A percentile compares a stretch with the other conserved stretches of the same genome.
Conservation (phyloP, 1,139 yeast species). For the Geotrichum citri-aurantii region DNA sequence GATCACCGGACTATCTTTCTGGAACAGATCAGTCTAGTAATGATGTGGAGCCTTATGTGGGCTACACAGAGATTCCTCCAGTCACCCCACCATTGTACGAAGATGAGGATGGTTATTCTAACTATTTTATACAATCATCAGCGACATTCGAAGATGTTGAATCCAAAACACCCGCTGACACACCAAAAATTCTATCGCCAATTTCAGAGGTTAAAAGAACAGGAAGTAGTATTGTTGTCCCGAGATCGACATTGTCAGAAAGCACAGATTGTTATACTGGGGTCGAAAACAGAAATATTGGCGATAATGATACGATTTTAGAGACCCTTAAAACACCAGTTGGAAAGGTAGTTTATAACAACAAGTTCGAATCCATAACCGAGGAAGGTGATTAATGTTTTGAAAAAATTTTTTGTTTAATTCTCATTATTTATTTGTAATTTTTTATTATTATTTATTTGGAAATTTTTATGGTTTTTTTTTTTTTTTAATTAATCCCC, state of each 20-base stretch:
- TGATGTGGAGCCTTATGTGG: not conserved
- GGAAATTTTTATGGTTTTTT: not conserved
- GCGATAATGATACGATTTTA: not conserved
- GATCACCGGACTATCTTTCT: not conserved
- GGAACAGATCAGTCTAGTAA: not conserved
- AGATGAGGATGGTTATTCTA: conserved; percentile 16
- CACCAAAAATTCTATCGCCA: not conserved
- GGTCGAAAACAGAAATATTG: not conserved
- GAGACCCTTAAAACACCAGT: not conserved
- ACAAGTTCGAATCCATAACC: not conserved
- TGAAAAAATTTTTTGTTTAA: not conserved
- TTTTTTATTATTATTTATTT: not conserved
- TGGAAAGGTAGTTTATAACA: not conserved
- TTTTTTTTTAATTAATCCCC: too few species aligned
- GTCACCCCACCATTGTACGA: conserved; percentile 12
- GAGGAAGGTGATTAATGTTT: conserved; percentile 1
- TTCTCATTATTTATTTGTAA: not conserved
- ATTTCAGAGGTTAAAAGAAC: not conserved
- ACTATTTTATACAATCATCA: not conserved
- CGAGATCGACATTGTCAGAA: not conserved
- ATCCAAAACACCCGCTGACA: not conserved
- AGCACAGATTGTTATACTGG: not conserved
- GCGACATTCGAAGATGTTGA: not conserved
- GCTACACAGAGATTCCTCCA: not conserved
- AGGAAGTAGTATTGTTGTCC: not conserved